A percentile compares a stretch with the other conserved stretches of the same genome.
Conservation (phyloP, 345 rosid species). For the Populus pruinosa region DNA sequence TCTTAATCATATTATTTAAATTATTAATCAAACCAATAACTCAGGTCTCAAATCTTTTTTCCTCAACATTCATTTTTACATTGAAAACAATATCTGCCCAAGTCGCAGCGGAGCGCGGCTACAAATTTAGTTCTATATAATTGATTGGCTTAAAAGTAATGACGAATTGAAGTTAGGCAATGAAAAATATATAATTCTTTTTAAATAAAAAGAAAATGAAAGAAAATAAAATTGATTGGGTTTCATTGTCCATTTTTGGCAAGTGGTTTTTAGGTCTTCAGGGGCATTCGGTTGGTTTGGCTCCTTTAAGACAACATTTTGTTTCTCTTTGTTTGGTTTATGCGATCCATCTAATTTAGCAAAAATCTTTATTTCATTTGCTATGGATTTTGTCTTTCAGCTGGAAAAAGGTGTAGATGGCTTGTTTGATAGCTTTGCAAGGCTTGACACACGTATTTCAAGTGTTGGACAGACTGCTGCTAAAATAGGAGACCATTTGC, state of each 20-base stretch:
- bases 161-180: neutral
- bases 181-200: neutral
- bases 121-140: neutral
- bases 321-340: neutral
- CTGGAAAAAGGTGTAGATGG: slow-evolving; percentile 95
- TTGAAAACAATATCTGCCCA: too few relatives aligned
- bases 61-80: too few relatives aligned
- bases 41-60: too few relatives aligned
- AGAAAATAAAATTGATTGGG: neutral
- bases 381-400: slow-evolving; percentile 34
- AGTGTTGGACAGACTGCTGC: slow-evolving; percentile 99
- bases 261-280: neutral
- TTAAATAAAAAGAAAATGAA: neutral
- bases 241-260: neutral
- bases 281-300: neutral
- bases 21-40: too few relatives aligned
- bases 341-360: neutral
- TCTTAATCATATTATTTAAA: too few relatives aligned
- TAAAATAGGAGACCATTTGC: slow-evolving; percentile 98
- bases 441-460: slow-evolving; percentile 89
- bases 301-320: neutral
- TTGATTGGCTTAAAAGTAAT: neutral
- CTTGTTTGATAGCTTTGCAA: slow-evolving; percentile 83
- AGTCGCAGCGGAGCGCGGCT: too few relatives aligned
- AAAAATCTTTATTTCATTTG: neutral